These are phyloP conservation scores for Botrytis aclada DNA, from an alignment of 2,329 filamentous ascomycete species.

Conservation along the genomic window DNA sequence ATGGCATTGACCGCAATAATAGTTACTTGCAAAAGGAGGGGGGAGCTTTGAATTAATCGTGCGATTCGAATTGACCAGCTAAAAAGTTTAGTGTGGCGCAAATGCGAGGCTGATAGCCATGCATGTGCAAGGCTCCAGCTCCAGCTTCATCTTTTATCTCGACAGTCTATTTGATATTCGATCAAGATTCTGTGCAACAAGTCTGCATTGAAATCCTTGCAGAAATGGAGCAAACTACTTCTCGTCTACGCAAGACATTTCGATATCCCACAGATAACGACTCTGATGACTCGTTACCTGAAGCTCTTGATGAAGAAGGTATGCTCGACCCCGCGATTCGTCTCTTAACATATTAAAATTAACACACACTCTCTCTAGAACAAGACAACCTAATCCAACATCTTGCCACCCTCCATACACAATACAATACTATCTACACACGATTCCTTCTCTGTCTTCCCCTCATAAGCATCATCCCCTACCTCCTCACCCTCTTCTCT, in stretches of 20 bases:
- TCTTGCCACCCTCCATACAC: constrained; percentile 54
- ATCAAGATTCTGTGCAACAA: neutral
- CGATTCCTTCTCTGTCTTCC: constrained; percentile 60
- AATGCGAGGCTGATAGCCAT: constrained; percentile 13
- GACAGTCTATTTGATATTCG: neutral
- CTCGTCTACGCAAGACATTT: constrained; percentile 74
- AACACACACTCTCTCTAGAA: constrained; percentile 41
- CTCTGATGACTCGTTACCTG: constrained; percentile 50
- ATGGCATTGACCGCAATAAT: neutral
- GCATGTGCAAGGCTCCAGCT: constrained; percentile 7
- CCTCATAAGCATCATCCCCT: constrained; percentile 52
- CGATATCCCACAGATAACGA: constrained; percentile 65
- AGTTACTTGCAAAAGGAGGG: neutral
- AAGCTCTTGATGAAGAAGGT: constrained; percentile 76
- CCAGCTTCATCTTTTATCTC: neutral
- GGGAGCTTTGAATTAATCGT: constrained; percentile 15
- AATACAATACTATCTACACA: constrained; percentile 57
- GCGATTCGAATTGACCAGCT: constrained; percentile 19
- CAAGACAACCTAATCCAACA: constrained; percentile 61
- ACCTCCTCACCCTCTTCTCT: constrained; percentile 48
- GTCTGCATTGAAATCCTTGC: neutral
- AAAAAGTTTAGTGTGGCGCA: constrained; percentile 22
- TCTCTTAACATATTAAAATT: constrained; percentile 25
- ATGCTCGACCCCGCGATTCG: constrained; percentile 20
- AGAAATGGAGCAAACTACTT: constrained; percentile 39